Conservation (phyloP, 2,329 filamentous ascomycete species). For the Penicillium paneum region DNA sequence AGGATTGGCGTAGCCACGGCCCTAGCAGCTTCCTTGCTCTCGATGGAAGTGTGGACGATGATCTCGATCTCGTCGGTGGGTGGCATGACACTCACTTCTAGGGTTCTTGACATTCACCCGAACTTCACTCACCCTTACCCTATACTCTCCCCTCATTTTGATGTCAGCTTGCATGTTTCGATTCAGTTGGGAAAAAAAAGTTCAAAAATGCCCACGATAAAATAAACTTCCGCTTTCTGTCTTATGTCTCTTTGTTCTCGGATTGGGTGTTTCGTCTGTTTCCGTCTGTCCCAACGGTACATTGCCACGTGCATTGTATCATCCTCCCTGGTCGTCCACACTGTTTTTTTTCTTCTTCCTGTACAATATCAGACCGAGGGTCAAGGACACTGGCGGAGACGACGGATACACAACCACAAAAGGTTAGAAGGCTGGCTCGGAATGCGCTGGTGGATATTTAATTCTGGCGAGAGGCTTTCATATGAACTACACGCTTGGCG, state of each 20-base stretch:
- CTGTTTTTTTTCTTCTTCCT: constrained; percentile 10
- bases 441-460: constrained; percentile 8
- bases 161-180: constrained; percentile 16
- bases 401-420: constrained; percentile 23
- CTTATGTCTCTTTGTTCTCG: constrained; percentile 18
- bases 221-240: constrained; percentile 21
- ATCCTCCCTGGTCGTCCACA: constrained; percentile 3
- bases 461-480: constrained; percentile 13
- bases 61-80: constrained; percentile 93
- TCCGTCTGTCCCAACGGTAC: constrained; percentile 10
- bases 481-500: constrained; percentile 15
- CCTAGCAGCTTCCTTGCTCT: constrained; percentile 36
- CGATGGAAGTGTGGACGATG: constrained; percentile 60
- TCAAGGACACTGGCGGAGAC: constrained; percentile 9
- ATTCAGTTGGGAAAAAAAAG: constrained; percentile 27
- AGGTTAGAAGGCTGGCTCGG: constrained; percentile 24
- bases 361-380: constrained; percentile 23
- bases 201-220: constrained; percentile 25
- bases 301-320: neutral
- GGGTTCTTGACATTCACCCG: constrained; percentile 11
- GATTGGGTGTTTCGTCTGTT: constrained; percentile 14
- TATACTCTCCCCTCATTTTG: constrained; percentile 12
- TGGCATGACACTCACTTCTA: constrained; percentile 71
- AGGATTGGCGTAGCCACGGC: constrained; percentile 47
- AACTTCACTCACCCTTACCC: constrained; percentile 9